These are phyloP conservation scores for Rhodotorula babjevae DNA, from an alignment of 768 basidiomycete species.

Conservation along the genomic window DNA sequence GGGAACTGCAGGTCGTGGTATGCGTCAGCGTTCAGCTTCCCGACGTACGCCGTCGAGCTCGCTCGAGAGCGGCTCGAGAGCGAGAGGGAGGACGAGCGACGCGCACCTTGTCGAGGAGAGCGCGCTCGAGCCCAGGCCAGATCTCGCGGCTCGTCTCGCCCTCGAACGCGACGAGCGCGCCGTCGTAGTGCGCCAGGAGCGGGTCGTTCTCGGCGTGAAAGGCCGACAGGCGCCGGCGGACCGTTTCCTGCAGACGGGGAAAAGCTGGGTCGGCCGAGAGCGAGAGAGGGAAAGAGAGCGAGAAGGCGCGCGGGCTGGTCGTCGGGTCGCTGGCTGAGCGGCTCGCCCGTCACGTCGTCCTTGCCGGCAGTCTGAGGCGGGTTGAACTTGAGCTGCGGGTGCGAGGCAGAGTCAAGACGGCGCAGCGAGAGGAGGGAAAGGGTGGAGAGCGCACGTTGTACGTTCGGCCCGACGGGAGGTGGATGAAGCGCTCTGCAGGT, in stretches of 20 bases:
- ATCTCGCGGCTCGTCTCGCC: conserved; percentile 82
- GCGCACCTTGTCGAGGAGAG: conserved; percentile 47
- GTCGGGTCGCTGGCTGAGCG: conserved; percentile 78
- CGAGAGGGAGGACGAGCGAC: neutral
- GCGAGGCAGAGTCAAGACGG: neutral
- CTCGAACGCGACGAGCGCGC: conserved; percentile 56
- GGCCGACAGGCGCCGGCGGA: conserved; percentile 65
- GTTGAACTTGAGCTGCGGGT: conserved; percentile 59
- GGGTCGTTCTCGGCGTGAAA: conserved; percentile 79
- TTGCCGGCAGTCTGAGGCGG: conserved; percentile 69
- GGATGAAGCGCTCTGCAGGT: conserved; percentile 72
- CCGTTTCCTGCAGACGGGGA: conserved; percentile 59
- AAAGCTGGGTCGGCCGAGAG: neutral
- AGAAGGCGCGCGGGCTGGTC: conserved; percentile 68
- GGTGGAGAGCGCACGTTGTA: conserved; percentile 60
- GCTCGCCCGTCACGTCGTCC: conserved; percentile 83
- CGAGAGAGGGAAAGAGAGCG: neutral
- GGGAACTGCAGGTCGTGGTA: conserved; percentile 2
- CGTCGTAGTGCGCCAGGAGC: conserved; percentile 65
- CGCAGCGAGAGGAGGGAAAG: no score
- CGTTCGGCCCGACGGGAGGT: conserved; percentile 77
- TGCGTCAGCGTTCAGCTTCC: no score
- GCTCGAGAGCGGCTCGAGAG: neutral
- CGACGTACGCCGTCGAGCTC: no score
- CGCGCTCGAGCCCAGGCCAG: conserved; percentile 72